Percentiles rank a stretch among this genome's conserved stretches.
Conservation (phyloP, 2,329 filamentous ascomycete species). For the Colletotrichum endophyticum region DNA sequence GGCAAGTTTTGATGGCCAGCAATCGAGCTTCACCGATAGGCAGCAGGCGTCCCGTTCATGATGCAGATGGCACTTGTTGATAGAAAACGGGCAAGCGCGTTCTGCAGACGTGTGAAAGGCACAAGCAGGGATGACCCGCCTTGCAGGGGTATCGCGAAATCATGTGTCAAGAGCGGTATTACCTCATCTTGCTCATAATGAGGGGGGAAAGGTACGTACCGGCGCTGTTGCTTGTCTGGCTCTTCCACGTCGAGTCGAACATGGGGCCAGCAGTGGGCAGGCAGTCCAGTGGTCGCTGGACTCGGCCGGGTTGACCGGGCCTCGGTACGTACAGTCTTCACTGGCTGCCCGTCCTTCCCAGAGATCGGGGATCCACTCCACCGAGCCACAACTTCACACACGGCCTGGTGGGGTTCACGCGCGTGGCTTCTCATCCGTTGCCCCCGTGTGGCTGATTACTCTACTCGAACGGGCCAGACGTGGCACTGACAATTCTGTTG, state of each 20-base stretch:
- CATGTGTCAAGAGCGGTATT: slow-evolving; percentile 10
- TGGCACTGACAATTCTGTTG: background rate
- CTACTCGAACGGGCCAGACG: background rate
- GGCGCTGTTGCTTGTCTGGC: background rate
- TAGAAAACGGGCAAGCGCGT: slow-evolving; percentile 13
- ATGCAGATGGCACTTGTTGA: background rate
- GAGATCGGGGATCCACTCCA: slow-evolving; percentile 3
- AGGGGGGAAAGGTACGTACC: background rate
- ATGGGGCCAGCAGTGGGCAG: background rate
- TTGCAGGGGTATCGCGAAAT: slow-evolving; percentile 11
- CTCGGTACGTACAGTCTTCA: slow-evolving; percentile 12
- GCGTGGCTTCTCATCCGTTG: background rate
- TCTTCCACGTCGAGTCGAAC: background rate
- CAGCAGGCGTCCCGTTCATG: background rate
- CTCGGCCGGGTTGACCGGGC: slow-evolving; percentile 15
- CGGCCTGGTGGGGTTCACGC: background rate
- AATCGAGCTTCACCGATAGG: background rate
- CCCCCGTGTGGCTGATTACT: background rate
- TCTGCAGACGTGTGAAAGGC: background rate
- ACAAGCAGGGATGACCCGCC: slow-evolving; percentile 17
- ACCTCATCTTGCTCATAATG: background rate
- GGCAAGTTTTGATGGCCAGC: background rate
- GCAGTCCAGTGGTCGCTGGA: background rate
- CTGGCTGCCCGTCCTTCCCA: background rate
- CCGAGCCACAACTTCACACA: slow-evolving; percentile 16